phyloP scores from a whole-genome alignment of 768 basidiomycete genomes.

The Clavulina sp. region DNA sequence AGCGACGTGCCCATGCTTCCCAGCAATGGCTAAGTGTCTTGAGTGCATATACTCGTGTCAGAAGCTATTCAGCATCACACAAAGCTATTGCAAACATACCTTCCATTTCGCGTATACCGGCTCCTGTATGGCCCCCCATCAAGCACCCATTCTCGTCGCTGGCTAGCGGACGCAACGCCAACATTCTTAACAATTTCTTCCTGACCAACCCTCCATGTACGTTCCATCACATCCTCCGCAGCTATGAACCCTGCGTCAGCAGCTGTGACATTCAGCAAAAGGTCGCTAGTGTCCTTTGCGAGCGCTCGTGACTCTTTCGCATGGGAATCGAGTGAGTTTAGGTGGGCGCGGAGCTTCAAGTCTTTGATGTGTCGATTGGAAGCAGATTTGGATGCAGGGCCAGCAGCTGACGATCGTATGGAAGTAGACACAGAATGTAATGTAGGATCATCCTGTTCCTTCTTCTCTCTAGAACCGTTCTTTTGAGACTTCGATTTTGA shows the following conservation, averaged over 20 bases:
- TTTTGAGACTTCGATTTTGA: too few species aligned
- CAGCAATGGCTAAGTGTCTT: conserved; percentile 77
- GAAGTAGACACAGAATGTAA: too few species aligned
- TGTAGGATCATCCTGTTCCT: too few species aligned
- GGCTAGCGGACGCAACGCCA: conserved; percentile 57
- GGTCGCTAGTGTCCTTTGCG: conserved; percentile 44
- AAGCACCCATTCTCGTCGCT: conserved; percentile 60
- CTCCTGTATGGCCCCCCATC: conserved; percentile 74
- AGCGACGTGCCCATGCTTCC: conserved; percentile 68
- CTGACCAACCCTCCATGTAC: conserved; percentile 80
- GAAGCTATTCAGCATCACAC: background rate
- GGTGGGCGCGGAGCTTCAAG: conserved; percentile 1
- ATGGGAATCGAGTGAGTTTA: background rate
- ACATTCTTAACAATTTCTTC: conserved; percentile 48
- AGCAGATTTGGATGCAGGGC: background rate
- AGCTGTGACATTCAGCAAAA: conserved; percentile 47
- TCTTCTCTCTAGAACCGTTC: too few species aligned
- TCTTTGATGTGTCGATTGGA: background rate
- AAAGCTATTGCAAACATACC: conserved; percentile 30
- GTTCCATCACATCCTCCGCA: conserved; percentile 63
- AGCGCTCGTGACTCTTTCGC: conserved; percentile 27
- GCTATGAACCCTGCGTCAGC: conserved; percentile 51
- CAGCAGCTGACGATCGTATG: too few species aligned
- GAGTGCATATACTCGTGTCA: background rate
- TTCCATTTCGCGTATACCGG: conserved; percentile 80